Base-by-base conservation (phyloP, 169 alveolate species). In the Cryptosporidium ubiquitum region DNA sequence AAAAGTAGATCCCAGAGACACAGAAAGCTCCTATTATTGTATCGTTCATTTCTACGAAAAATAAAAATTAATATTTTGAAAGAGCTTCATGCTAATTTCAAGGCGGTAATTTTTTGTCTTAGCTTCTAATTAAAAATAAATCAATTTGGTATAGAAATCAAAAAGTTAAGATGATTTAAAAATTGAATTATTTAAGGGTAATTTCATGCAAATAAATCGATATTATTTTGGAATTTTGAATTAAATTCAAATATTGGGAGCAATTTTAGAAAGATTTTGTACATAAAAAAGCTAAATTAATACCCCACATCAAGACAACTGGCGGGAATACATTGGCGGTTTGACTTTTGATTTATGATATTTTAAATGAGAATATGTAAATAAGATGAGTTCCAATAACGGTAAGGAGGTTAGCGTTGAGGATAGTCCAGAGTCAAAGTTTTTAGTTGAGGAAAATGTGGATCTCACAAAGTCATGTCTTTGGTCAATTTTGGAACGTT, bases 371-470 rank as follows among this genome's bases (percentile, higher is more conserved):
- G 26, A 33, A 51, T 10, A 14, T 18, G 58, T 52, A 52, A 33
- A n/a, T 35, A 35, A 73, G 35, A 79, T 79, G 75, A 79, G 73
- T 29, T 5, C 79, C 39, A 79, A 44, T 18, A 60, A 18, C 37
- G 96, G 96, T 33, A 95, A 95, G 42, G 96, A 94, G 89, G 95
- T 92, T 20, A 91, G 94, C 23, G 86, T 94, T 12, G 96, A 94
- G 84, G 94, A 92, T 70, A 66, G 86, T 73, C 96, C 96, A 6
- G 85, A 91, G 61, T 86, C 89, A 33, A 94, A 94, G 69, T 91
- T 86, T 37, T 86, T 94, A 68, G 91, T 94, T 23, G 96, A 94
- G 61, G 60, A 68, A 49, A 86, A 84, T 91, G 91, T 84, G 29
- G 92, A 68, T 31, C 92, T 94, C 42, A 91, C 94, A 42, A 95